These are phyloP conservation scores for Lepidium didymum DNA, from an alignment of 345 rosid genomes.

Conservation along the genomic window DNA sequence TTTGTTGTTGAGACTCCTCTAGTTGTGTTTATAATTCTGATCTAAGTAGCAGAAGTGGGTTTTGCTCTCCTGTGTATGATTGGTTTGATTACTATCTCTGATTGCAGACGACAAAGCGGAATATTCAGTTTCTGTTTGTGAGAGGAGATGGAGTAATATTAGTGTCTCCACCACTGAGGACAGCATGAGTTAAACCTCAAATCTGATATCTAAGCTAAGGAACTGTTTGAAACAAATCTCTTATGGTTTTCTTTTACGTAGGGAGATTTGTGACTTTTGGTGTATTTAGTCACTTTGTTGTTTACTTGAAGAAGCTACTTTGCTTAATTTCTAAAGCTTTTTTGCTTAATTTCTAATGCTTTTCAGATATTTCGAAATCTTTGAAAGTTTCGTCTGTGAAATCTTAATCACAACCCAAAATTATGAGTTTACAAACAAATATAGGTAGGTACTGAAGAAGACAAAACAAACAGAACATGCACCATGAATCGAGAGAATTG, in stretches of 20 bases:
- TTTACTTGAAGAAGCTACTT: conserved; percentile 6
- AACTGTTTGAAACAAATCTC: background rate
- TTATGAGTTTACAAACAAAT: background rate
- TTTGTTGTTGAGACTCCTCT: background rate
- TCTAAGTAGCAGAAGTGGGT: background rate
- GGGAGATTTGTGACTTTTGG: background rate
- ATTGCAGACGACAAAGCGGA: conserved; percentile 81
- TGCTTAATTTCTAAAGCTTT: conserved; percentile 11
- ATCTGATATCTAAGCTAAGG: background rate
- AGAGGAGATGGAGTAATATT: conserved; percentile 98
- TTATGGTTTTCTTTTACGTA: background rate
- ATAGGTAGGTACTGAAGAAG: background rate
- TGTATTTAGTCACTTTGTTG: conserved; percentile 6
- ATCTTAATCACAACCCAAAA: conserved; percentile 2
- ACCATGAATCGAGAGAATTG: background rate
- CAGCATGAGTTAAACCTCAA: conserved; percentile 40
- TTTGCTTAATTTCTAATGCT: background rate
- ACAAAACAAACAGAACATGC: background rate
- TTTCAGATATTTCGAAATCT: background rate
- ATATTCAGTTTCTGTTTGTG: conserved; percentile 81
- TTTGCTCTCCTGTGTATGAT: background rate
- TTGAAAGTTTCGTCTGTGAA: background rate
- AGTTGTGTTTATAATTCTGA: background rate
- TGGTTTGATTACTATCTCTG: background rate
- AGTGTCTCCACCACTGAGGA: conserved; percentile 94